Evolutionary conservation across 208 protist species (phyloP), one percentile per base, ranked within the genome.

Genomic region (Leishmania guyanensis): DNA sequence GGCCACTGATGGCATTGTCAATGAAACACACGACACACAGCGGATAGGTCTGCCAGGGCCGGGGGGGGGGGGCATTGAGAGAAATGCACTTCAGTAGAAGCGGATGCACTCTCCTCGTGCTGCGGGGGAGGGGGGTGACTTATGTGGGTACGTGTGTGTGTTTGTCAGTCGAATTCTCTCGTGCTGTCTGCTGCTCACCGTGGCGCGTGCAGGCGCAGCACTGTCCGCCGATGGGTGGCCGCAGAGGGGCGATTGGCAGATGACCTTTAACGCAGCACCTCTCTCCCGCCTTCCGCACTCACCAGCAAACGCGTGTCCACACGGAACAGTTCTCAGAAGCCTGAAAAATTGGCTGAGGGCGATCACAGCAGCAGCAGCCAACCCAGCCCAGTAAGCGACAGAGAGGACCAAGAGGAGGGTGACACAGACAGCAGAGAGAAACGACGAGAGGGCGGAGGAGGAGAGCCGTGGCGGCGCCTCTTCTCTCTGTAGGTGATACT

Each of bases 401-500:
- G 60, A 69, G 62, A 43, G 62, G 62, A 3, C 26, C 14, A 17
- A 17, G 53, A 9, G 53, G 53, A 56, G 53, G 4, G 3, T 9
- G 26, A 26, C 58, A 64, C 36, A 68, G 33, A 68, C 10, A 22
- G 64, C 8, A 68, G 64, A 39, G 64, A 69, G 29, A 22, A 69
- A 1, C n/a, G 16, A 71, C 16, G 50, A 69, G 36, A 43, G 33
- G 20, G 20, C 3, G 60, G 6, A 26, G 26, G 29, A 33, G 29
- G 68, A 73, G 36, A 16, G 69, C 36, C 12, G 64, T 71, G 39
- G 53, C 2, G n/a, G 69, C 69, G 20, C 69, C 22, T 53, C 17
- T 36, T 73, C 69, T 73, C 66, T 71, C 39, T n/a, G 10, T 6
- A 73, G 20, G 69, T 22, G 46, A 73, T 73, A 73, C 9, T 73